A percentile compares a stretch with the other conserved stretches of the same genome.
Evolutionary conservation across 2,329 filamentous ascomycete species (phyloP).

Genomic region (Fusarium buxicola): DNA sequence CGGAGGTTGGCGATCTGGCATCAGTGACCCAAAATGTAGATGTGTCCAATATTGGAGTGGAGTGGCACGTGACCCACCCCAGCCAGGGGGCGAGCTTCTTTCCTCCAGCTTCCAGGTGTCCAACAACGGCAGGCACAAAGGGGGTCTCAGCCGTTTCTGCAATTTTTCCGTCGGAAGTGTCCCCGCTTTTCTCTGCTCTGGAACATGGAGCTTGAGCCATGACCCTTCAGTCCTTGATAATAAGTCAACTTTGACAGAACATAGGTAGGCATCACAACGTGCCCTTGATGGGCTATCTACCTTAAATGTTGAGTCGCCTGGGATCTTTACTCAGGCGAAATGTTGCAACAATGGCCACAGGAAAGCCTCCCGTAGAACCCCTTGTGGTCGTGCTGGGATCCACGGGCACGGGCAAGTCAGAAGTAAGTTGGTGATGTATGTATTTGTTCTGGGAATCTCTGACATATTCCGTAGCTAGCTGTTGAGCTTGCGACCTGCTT

Average conservation of each 20-base stretch:
- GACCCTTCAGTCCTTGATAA: conserved; percentile 6
- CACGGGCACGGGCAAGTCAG: conserved; percentile 93
- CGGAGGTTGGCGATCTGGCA: conserved; percentile 58
- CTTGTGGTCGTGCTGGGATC: conserved; percentile 87
- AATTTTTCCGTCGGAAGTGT: conserved; percentile 36
- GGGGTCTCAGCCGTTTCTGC: conserved; percentile 30
- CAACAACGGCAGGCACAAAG: conserved; percentile 30
- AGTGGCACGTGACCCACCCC: conserved; percentile 49
- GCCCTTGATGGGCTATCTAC: conserved; percentile 21
- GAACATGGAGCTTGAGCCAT: conserved; percentile 20
- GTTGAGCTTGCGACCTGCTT: conserved; percentile 86
- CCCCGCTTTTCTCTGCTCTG: conserved; percentile 31
- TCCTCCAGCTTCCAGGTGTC: conserved; percentile 33
- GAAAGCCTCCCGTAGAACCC: conserved; percentile 62
- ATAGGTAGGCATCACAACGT: neutral
- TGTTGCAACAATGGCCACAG: conserved; percentile 55
- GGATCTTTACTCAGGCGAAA: conserved; percentile 46
- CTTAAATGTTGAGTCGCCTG: conserved; percentile 46
- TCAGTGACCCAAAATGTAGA: conserved; percentile 56
- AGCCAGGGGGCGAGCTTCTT: conserved; percentile 22
- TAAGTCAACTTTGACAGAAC: neutral
- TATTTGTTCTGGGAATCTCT: conserved; percentile 2
- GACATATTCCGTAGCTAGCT: conserved; percentile 71
- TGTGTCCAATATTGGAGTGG: conserved; percentile 58
- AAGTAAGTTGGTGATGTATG: conserved; percentile 65